A percentile compares a stretch with the other conserved stretches of the same genome.
phyloP scores from a whole-genome alignment of 2,329 filamentous ascomycete species.

The Lecanicillium sp. region DNA sequence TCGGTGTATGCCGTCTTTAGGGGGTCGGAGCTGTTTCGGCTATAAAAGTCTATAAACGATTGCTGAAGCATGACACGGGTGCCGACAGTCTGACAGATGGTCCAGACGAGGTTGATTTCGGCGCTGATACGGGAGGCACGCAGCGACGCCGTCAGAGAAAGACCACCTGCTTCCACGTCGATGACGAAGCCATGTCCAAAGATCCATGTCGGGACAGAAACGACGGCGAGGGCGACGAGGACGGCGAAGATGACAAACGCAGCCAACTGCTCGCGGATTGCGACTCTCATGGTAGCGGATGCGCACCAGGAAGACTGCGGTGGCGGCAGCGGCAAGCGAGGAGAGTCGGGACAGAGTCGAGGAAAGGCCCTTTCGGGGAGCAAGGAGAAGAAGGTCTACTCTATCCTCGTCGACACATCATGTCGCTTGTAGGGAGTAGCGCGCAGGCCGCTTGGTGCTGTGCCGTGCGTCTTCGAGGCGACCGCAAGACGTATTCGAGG shows the following conservation, averaged over 20 bases:
- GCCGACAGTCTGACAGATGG: slow-evolving; percentile 62
- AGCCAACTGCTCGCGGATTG: slow-evolving; percentile 81
- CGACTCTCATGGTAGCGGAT: slow-evolving; percentile 63
- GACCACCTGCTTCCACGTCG: slow-evolving; percentile 47
- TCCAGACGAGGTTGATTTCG: slow-evolving; percentile 71
- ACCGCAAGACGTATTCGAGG: neutral
- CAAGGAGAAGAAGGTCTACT: too few relatives aligned
- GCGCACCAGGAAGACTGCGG: neutral
- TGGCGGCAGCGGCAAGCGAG: neutral
- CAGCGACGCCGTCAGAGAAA: slow-evolving; percentile 73
- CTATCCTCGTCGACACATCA: too few relatives aligned
- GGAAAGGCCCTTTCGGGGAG: too few relatives aligned
- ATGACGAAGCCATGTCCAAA: slow-evolving; percentile 48
- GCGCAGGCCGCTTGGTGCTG: too few relatives aligned
- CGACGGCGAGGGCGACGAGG: slow-evolving; percentile 65
- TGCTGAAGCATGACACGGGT: slow-evolving; percentile 55
- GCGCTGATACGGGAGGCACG: slow-evolving; percentile 77
- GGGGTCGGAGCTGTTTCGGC: slow-evolving; percentile 44
- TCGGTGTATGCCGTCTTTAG: slow-evolving; percentile 56
- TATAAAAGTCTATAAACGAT: slow-evolving; percentile 43
- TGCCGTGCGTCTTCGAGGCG: too few relatives aligned
- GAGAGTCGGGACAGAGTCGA: neutral
- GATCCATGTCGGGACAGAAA: slow-evolving; percentile 70
- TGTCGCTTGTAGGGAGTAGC: too few relatives aligned
- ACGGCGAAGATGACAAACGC: slow-evolving; percentile 70